A percentile compares a stretch with the other conserved stretches of the same genome.
phyloP scores from a whole-genome alignment of 2,329 filamentous ascomycete species.

The Capronia epimyces region DNA sequence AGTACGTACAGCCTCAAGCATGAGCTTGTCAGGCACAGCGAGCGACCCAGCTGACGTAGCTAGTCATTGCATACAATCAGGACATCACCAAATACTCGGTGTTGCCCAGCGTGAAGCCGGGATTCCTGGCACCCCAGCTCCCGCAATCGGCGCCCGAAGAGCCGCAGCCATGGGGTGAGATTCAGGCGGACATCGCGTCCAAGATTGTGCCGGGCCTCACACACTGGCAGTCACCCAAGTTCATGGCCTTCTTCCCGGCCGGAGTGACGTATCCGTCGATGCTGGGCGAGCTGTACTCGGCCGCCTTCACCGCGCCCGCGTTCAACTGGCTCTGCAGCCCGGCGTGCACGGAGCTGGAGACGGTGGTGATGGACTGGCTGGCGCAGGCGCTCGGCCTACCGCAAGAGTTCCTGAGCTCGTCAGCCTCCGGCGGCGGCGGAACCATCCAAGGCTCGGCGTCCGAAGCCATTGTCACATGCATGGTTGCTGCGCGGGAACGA shows the following conservation, averaged over 20 bases:
- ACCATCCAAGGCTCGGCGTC: constrained; percentile 92
- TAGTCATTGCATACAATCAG: constrained; percentile 80
- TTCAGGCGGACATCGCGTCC: constrained; percentile 74
- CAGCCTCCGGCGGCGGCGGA: constrained; percentile 64
- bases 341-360: constrained; percentile 88
- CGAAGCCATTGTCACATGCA: constrained; percentile 78
- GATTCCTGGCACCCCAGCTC: constrained; percentile 76
- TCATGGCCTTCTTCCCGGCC: constrained; percentile 93
- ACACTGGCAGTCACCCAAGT: constrained; percentile 91
- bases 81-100: constrained; percentile 65
- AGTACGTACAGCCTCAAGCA: constrained; percentile 59
- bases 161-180: constrained; percentile 67
- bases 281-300: constrained; percentile 86
- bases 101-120: constrained; percentile 71
- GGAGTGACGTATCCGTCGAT: constrained; percentile 75
- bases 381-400: constrained; percentile 70
- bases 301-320: constrained; percentile 79
- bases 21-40: background rate
- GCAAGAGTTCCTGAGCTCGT: constrained; percentile 65
- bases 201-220: constrained; percentile 90
- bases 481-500: constrained; percentile 81
- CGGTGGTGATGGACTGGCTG: constrained; percentile 87
- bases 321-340: constrained; percentile 98
- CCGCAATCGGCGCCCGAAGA: constrained; percentile 62
- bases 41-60: constrained; percentile 16